phyloP scores from a whole-genome alignment of 164 flowering plant species.

The Umbellularia californica region DNA sequence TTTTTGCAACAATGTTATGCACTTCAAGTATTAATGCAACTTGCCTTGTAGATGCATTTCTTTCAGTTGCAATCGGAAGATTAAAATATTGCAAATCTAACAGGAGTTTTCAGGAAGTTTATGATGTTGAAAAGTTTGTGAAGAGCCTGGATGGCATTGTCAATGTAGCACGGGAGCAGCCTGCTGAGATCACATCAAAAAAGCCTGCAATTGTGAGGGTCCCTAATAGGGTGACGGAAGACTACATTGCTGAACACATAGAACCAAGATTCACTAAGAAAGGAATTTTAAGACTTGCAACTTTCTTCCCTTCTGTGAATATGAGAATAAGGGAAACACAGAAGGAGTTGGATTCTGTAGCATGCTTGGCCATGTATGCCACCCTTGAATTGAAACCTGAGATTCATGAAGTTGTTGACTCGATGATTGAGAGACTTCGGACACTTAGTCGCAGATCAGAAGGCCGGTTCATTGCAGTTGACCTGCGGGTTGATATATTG shows the following conservation, averaged over 20 bases:
- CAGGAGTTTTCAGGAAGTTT: constrained; percentile 88
- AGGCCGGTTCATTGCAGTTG: constrained; percentile 79
- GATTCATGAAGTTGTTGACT: constrained; percentile 72
- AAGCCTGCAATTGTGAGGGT: constrained; percentile 66
- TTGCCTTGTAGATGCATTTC: neutral
- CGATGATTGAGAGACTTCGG: constrained; percentile 68
- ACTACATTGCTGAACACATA: constrained; percentile 55
- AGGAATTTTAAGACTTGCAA: constrained; percentile 65
- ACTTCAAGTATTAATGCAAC: neutral
- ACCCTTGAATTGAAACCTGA: constrained; percentile 69
- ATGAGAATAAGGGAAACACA: constrained; percentile 50
- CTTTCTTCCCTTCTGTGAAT: constrained; percentile 79
- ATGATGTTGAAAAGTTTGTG: constrained; percentile 70
- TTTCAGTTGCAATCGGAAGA: neutral
- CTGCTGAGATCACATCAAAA: constrained; percentile 41
- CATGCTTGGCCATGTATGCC: constrained; percentile 85
- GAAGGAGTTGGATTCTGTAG: constrained; percentile 41
- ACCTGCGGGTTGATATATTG: constrained; percentile 73
- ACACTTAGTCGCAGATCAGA: constrained; percentile 65
- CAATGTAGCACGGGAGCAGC: constrained; percentile 49
- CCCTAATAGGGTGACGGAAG: constrained; percentile 75
- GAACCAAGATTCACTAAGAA: constrained; percentile 54
- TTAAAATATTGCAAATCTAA: constrained; percentile 1
- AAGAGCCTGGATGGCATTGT: constrained; percentile 74
- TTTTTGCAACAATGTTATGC: neutral